Percentiles rank a stretch among this genome's conserved stretches.
Conservation (phyloP, 129 eudicot species). For the Pseudognaphalium luteoalbum region DNA sequence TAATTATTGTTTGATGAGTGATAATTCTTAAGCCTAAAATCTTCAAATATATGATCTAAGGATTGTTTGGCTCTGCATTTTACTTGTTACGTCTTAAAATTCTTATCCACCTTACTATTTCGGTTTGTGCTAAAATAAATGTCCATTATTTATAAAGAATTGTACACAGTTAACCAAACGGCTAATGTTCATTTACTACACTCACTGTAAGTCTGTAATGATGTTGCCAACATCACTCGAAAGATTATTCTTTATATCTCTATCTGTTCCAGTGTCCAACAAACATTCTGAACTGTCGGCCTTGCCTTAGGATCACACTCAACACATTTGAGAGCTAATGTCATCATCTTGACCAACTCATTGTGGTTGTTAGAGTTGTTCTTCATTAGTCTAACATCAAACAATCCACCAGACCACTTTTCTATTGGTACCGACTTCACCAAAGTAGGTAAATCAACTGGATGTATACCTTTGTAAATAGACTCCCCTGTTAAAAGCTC, state of each 20-base stretch:
- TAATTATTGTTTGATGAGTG: too few species aligned
- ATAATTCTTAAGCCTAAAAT: too few species aligned
- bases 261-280: slow-evolving; percentile 27
- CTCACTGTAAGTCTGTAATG: too few species aligned
- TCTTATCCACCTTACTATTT: too few species aligned
- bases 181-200: too few species aligned
- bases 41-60: too few species aligned
- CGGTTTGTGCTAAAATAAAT: too few species aligned
- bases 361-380: slow-evolving; percentile 47
- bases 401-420: slow-evolving; percentile 59
- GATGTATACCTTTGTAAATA: slow-evolving; percentile 43
- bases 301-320: slow-evolving; percentile 59
- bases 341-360: slow-evolving; percentile 49
- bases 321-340: slow-evolving; percentile 60
- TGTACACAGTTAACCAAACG: too few species aligned
- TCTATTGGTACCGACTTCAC: slow-evolving; percentile 59
- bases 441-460: slow-evolving; percentile 65
- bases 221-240: not conserved
- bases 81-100: too few species aligned
- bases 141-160: too few species aligned
- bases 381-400: slow-evolving; percentile 49
- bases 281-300: slow-evolving; percentile 50
- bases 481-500: slow-evolving; percentile 63
- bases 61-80: too few species aligned
- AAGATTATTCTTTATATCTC: slow-evolving; percentile 3